Evolutionary conservation across 768 basidiomycete genomes (phyloP).

Genomic region (Suillus tomentosus): DNA sequence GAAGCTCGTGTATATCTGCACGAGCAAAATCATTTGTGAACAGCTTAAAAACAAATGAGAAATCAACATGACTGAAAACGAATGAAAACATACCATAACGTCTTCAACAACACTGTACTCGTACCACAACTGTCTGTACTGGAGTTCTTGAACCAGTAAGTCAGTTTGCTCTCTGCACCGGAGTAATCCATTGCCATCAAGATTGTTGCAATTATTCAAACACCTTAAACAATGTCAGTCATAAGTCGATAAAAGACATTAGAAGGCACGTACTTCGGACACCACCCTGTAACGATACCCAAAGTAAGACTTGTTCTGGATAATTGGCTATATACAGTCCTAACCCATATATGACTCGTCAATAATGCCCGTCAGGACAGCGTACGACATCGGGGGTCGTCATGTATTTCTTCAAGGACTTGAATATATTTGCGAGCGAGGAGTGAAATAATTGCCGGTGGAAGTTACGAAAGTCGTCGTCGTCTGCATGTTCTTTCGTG

Average conservation of each 20-base stretch:
- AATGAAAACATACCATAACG: constrained; percentile 28
- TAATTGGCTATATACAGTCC: constrained; percentile 44
- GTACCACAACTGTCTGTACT: constrained; percentile 31
- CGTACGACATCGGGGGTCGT: constrained; percentile 21
- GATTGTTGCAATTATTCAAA: constrained; percentile 21
- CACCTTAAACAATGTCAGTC: constrained; percentile 23
- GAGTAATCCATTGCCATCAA: constrained; percentile 27
- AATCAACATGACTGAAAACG: neutral
- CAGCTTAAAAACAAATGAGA: neutral
- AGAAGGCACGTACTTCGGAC: constrained; percentile 26
- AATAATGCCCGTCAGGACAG: constrained; percentile 34
- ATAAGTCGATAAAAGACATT: too few species aligned
- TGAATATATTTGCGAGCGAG: constrained; percentile 29
- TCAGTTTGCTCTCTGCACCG: constrained; percentile 27
- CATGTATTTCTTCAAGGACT: constrained; percentile 28
- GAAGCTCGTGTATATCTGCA: neutral
- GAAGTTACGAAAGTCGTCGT: constrained; percentile 28
- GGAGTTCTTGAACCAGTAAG: constrained; percentile 20
- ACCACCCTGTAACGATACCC: constrained; percentile 18
- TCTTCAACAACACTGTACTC: constrained; percentile 36
- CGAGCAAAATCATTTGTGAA: neutral
- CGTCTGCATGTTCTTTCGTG: constrained; percentile 18
- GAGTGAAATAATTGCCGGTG: constrained; percentile 31
- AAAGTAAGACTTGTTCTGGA: constrained; percentile 32
- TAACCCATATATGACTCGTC: constrained; percentile 33